Percentiles rank a stretch among this genome's conserved stretches.
phyloP scores from a whole-genome alignment of 1,284 basidiomycete genomes.

The Tranzscheliella williamsii region DNA sequence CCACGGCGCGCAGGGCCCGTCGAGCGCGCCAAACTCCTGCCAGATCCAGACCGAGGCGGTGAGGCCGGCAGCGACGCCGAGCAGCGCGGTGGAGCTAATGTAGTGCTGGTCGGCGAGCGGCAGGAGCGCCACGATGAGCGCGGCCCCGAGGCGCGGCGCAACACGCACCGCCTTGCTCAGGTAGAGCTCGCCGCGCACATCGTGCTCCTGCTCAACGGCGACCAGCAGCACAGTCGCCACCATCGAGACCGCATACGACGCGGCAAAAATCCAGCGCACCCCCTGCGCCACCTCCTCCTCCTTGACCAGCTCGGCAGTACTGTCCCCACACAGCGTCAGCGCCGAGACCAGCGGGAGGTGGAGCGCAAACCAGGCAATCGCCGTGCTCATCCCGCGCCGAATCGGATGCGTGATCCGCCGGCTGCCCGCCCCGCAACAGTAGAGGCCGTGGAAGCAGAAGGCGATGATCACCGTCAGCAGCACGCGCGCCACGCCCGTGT shows the following conservation, averaged over 20 bases:
- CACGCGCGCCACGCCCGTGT: conserved; percentile 31
- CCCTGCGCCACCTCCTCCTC: conserved; percentile 34
- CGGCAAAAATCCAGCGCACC: conserved; percentile 42
- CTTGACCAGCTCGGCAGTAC: conserved; percentile 40
- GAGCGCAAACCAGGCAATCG: conserved; percentile 26
- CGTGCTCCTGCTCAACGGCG: conserved; percentile 41
- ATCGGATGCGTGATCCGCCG: conserved; percentile 38
- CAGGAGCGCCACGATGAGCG: conserved; percentile 37
- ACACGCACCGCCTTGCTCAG: conserved; percentile 31
- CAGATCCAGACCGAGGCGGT: conserved; percentile 29
- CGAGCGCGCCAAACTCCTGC: conserved; percentile 41
- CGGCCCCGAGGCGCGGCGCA: conserved; percentile 30
- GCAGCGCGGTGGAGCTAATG: conserved; percentile 19
- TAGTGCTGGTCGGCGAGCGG: conserved; percentile 36
- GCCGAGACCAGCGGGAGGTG: conserved; percentile 47
- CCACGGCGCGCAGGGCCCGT: conserved; percentile 47
- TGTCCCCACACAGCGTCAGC: conserved; percentile 48
- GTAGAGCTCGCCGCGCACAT: conserved; percentile 38
- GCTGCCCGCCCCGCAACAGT: conserved; percentile 32
- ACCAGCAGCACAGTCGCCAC: conserved; percentile 34
- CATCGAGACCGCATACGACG: conserved; percentile 43
- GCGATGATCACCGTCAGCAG: conserved; percentile 39
- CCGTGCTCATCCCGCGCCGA: conserved; percentile 16
- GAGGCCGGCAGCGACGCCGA: conserved; percentile 32
- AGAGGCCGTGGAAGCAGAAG: conserved; percentile 40